Percentiles rank a stretch among this genome's conserved stretches.
Conservation (phyloP, 129 eudicot genomes). For the Flaveria robusta region DNA sequence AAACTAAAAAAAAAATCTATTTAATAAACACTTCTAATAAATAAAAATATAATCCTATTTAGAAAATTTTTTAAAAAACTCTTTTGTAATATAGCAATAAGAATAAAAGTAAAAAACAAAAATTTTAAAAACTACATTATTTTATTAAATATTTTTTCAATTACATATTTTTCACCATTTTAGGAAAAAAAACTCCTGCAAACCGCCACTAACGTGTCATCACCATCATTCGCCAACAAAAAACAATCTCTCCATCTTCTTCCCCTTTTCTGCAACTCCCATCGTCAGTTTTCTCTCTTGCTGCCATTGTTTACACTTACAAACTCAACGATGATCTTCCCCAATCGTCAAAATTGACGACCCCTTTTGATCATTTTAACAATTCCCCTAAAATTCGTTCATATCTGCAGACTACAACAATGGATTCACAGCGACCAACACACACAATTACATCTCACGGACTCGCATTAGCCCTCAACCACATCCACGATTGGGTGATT, state of each 20-base stretch:
- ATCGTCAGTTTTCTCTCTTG: not conserved
- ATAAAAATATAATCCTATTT: no score
- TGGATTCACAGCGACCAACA: constrained; percentile 38
- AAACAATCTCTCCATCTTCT: not conserved
- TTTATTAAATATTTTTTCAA: no score
- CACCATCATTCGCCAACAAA: not conserved
- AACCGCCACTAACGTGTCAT: constrained; percentile 10
- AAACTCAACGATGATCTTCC: not conserved
- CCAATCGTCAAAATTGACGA: not conserved
- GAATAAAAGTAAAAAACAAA: no score
- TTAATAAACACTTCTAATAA: no score
- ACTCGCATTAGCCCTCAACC: constrained; percentile 56
- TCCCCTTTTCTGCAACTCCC: constrained; percentile 6
- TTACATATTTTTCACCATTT: no score
- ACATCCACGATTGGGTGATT: constrained; percentile 81
- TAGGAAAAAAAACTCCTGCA: no score
- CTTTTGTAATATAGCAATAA: no score
- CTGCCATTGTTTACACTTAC: not conserved
- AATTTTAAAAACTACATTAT: no score
- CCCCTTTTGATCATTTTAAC: no score
- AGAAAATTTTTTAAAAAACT: no score
- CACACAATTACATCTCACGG: constrained; percentile 79
- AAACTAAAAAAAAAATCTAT: no score
- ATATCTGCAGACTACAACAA: constrained; percentile 50
- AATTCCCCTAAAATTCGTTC: no score